Percentiles rank a stretch among this genome's conserved stretches.
phyloP scores from a whole-genome alignment of 805 yeast genomes.

The Candida arabinofermentans region DNA sequence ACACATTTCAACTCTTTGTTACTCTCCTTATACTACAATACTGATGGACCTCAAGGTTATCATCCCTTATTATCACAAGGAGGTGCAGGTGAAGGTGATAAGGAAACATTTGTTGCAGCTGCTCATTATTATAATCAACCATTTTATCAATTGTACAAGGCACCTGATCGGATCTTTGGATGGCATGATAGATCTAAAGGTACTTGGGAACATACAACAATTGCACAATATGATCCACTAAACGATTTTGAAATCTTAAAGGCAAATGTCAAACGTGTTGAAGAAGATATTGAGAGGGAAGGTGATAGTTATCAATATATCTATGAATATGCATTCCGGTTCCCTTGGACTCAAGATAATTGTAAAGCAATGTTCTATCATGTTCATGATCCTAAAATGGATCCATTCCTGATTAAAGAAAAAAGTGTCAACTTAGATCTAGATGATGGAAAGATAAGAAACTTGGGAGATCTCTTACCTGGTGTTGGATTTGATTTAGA shows the following conservation, averaged over 20 bases:
- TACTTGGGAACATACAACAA: conserved; percentile 18
- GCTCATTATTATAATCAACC: conserved; percentile 44
- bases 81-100: conserved; percentile 70
- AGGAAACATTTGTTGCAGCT: conserved; percentile 68
- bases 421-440: conserved; percentile 17
- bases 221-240: conserved; percentile 28
- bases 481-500: conserved; percentile 23
- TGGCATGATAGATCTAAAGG: conserved; percentile 9
- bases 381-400: conserved; percentile 47
- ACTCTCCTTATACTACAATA: conserved; percentile 60
- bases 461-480: conserved; percentile 24
- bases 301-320: conserved; percentile 1
- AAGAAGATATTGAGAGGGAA: conserved; percentile 4
- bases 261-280: conserved; percentile 1
- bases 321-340: conserved; percentile 8
- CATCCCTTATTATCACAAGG: conserved; percentile 60
- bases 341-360: conserved; percentile 15
- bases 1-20: conserved; percentile 55
- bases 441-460: conserved; percentile 17
- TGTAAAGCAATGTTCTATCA: conserved; percentile 34
- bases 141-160: conserved; percentile 45
- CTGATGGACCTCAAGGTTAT: conserved; percentile 55
- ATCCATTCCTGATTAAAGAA: conserved; percentile 38
- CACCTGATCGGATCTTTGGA: conserved; percentile 22
- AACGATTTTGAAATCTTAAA: conserved; percentile 21